Conservation (phyloP, 768 basidiomycete genomes). For the Gloeophyllum trabeum region DNA sequence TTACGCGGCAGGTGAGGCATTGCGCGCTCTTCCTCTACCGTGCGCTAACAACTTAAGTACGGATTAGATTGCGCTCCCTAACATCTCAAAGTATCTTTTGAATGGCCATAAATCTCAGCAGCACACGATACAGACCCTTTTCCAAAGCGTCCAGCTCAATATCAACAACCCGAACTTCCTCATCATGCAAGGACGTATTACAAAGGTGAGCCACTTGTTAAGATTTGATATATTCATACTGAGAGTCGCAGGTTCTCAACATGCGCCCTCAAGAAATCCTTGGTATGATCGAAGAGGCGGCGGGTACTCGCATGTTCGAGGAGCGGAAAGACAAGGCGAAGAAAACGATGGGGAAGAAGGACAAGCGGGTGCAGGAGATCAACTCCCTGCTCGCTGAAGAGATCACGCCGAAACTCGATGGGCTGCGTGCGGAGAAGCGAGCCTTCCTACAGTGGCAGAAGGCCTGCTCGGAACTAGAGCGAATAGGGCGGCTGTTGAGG, state of each 20-base stretch:
- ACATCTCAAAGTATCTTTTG: constrained; percentile 87
- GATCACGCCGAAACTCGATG: constrained; percentile 90
- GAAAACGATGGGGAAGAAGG: constrained; percentile 95
- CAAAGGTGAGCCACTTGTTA: constrained; percentile 48
- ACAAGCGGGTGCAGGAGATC: constrained; percentile 90
- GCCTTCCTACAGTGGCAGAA: constrained; percentile 88
- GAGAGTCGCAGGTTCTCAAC: constrained; percentile 59
- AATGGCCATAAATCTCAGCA: constrained; percentile 93
- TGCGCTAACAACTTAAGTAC: too few relatives aligned
- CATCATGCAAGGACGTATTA: constrained; percentile 99
- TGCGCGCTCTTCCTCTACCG: not conserved
- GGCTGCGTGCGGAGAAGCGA: constrained; percentile 80
- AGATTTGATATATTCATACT: too few relatives aligned
- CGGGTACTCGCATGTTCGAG: constrained; percentile 98
- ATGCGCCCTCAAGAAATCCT: constrained; percentile 98
- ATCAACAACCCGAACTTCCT: constrained; percentile 99
- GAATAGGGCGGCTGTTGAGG: constrained; percentile 65
- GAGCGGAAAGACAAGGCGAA: constrained; percentile 95
- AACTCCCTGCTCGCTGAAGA: constrained; percentile 73
- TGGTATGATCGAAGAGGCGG: constrained; percentile 97
- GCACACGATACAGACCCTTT: constrained; percentile 76
- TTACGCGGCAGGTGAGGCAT: constrained; percentile 77
- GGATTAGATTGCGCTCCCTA: constrained; percentile 89
- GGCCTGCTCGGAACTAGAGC: constrained; percentile 77
- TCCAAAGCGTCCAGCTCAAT: constrained; percentile 95